Conservation (phyloP, 176 grass and related monocot genomes). For the Elaeis guineensis region DNA sequence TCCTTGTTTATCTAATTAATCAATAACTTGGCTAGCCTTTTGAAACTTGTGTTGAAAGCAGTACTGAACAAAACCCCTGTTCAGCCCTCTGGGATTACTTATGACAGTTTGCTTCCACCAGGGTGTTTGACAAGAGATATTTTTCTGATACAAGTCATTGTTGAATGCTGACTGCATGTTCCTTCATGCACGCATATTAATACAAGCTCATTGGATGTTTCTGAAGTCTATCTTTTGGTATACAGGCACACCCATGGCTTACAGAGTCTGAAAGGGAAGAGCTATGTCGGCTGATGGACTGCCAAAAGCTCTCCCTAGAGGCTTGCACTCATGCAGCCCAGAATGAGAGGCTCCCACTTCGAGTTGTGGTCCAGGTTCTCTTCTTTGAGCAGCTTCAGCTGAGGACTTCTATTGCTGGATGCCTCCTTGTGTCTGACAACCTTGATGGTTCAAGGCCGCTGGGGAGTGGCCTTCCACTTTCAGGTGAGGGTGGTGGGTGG, state of each 20-base stretch:
- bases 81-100: too few species aligned
- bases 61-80: too few species aligned
- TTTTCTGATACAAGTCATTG: too few species aligned
- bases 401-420: constrained; percentile 55
- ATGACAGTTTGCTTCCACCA: too few species aligned
- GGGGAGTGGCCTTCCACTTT: constrained; percentile 16
- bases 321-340: constrained; percentile 73
- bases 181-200: too few species aligned
- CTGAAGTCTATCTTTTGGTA: constrained; percentile 1
- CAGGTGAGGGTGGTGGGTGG: constrained; percentile 23
- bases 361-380: constrained; percentile 61
- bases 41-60: too few species aligned
- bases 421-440: constrained; percentile 62
- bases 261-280: constrained; percentile 52
- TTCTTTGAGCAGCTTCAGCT: constrained; percentile 92
- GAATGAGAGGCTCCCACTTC: constrained; percentile 68
- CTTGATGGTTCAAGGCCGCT: constrained; percentile 43
- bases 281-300: constrained; percentile 66
- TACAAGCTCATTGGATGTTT: too few species aligned
- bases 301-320: constrained; percentile 75
- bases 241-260: constrained; percentile 57
- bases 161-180: too few species aligned
- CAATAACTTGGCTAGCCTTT: too few species aligned
- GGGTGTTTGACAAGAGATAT: too few species aligned
- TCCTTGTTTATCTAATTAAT: too few species aligned